Evolutionary conservation across 2,329 filamentous ascomycete species (phyloP).

Genomic region (Microascus cirrosus): DNA sequence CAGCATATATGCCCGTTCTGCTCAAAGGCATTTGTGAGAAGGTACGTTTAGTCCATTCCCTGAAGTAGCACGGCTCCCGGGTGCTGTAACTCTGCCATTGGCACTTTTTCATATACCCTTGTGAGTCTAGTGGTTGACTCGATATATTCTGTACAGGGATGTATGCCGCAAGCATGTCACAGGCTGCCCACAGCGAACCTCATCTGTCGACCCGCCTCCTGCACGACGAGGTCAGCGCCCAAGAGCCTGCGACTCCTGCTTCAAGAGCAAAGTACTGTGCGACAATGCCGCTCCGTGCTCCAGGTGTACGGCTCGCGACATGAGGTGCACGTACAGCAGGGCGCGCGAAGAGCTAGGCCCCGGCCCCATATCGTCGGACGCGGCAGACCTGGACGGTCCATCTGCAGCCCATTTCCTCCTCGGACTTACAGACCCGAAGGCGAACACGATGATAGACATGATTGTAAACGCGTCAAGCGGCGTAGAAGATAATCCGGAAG

Average conservation of each 20-base stretch:
- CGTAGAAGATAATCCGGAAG: background rate
- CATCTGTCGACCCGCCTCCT: background rate
- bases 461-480: background rate
- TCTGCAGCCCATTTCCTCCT: background rate
- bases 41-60: background rate
- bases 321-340: background rate
- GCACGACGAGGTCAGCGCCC: background rate
- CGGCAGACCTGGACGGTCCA: background rate
- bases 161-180: constrained; percentile 3
- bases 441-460: background rate
- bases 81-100: background rate
- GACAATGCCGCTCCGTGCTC: background rate
- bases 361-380: background rate
- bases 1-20: constrained; percentile 2
- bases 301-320: background rate
- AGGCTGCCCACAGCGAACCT: background rate
- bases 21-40: constrained; percentile 1
- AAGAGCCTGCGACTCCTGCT: background rate
- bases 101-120: background rate
- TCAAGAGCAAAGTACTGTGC: constrained; percentile 2
- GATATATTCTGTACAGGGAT: background rate
- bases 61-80: background rate
- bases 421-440: background rate
- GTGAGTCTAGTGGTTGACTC: background rate
- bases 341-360: background rate